Evolutionary conservation across 176 grass and related monocot genomes (phyloP).

Genomic region (Oryza rufipogon): DNA sequence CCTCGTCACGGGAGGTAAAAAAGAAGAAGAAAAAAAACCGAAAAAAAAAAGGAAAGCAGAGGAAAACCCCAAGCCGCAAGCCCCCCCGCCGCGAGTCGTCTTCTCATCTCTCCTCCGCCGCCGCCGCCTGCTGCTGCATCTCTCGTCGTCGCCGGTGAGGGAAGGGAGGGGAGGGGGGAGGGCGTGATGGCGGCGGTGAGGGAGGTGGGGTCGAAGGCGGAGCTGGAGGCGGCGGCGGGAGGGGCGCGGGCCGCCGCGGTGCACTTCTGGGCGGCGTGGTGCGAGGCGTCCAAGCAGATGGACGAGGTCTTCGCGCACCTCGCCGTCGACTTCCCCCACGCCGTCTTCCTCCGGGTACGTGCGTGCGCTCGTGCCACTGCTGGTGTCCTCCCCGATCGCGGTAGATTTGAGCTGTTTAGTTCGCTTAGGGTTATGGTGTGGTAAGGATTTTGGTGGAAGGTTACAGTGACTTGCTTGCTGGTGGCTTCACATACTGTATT

Average conservation of each 20-base stretch:
- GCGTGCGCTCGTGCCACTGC: not conserved
- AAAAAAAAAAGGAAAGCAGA: not conserved
- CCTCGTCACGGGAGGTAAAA: slow-evolving; percentile 30
- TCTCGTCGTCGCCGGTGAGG: no score
- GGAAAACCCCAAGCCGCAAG: slow-evolving; percentile 42
- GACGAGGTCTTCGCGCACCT: slow-evolving; percentile 95
- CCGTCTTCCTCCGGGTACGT: slow-evolving; percentile 70
- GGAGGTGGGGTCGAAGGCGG: slow-evolving; percentile 64
- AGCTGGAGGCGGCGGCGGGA: slow-evolving; percentile 71
- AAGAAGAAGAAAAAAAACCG: not conserved
- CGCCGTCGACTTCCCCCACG: slow-evolving; percentile 82
- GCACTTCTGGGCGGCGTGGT: slow-evolving; percentile 97
- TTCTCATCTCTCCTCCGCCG: not conserved
- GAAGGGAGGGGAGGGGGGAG: not conserved
- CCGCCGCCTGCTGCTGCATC: not conserved
- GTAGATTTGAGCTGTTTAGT: slow-evolving; percentile 23
- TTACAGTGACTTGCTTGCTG: not conserved
- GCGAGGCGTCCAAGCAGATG: slow-evolving; percentile 99
- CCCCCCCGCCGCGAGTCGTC: slow-evolving; percentile 2
- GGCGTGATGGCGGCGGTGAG: slow-evolving; percentile 61
- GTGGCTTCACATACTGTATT: not conserved
- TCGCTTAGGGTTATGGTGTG: slow-evolving; percentile 20
- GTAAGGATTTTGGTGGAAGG: not conserved
- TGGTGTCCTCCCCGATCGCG: not conserved
- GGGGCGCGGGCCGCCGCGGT: slow-evolving; percentile 57